Evolutionary conservation across 805 yeast species (phyloP).

Genomic region (Candida xiaguanensis): DNA sequence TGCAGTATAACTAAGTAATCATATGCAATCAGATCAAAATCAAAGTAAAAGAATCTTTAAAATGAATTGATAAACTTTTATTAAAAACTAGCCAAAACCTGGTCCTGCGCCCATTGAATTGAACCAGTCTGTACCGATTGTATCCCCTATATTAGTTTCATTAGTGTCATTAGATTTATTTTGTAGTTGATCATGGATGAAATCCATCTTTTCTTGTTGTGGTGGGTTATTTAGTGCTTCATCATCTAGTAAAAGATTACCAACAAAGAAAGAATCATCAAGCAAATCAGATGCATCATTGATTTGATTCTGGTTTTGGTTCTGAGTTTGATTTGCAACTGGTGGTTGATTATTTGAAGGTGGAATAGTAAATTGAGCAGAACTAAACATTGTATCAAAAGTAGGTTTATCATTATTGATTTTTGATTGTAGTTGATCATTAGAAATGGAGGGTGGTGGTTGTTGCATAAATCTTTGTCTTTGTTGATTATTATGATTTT

Average conservation of each 20-base stretch:
- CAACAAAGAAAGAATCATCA: not conserved
- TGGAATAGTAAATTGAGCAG: conserved; percentile 2
- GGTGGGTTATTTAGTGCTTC: conserved; percentile 7
- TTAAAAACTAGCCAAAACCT: conserved; percentile 18
- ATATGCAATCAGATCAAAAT: too few relatives aligned
- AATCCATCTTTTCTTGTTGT: conserved; percentile 5
- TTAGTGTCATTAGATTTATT: conserved; percentile 5
- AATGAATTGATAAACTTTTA: too few relatives aligned
- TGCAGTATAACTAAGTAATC: too few relatives aligned
- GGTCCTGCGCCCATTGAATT: conserved; percentile 32
- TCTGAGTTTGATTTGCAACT: too few relatives aligned
- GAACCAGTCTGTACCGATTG: conserved; percentile 23
- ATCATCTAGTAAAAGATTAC: not conserved
- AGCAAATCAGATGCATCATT: not conserved
- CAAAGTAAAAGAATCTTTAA: too few relatives aligned
- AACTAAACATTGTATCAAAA: not conserved
- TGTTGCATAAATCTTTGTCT: conserved; percentile 18
- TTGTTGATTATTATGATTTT: conserved; percentile 17
- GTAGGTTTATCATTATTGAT: too few relatives aligned
- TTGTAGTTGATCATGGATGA: too few relatives aligned
- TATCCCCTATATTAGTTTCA: conserved; percentile 9
- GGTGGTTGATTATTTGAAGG: conserved; percentile 11
- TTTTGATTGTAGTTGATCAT: conserved; percentile 10
- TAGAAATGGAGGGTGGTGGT: conserved; percentile 10
- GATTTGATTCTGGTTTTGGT: not conserved